Evolutionary conservation across 2,329 filamentous ascomycete species (phyloP).

Genomic region (Sporothrix pseudoabietina): DNA sequence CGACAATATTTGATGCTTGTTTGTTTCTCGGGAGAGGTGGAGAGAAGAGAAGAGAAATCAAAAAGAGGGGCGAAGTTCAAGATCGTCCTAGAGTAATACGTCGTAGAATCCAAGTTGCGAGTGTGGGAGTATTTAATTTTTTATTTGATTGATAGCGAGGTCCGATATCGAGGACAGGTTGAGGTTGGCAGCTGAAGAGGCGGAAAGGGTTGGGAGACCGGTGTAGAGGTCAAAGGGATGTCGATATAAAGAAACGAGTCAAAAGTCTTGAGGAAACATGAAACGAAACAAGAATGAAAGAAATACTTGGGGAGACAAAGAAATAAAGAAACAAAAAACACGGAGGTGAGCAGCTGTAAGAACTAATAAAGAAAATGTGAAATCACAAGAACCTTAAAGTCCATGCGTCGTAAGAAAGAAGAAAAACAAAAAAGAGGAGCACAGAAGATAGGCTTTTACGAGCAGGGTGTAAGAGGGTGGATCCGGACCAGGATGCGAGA

Average conservation of each 20-base stretch:
- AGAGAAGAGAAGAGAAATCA: neutral
- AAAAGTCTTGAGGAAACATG: neutral
- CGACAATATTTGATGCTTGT: neutral
- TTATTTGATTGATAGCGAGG: neutral
- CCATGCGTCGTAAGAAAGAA: neutral
- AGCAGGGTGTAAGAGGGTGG: constrained; percentile 10
- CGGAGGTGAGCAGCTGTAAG: neutral
- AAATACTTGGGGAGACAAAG: neutral
- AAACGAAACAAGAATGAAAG: constrained; percentile 11
- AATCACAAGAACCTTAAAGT: neutral
- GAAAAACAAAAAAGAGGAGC: neutral
- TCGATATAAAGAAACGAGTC: neutral
- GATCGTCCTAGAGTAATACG: constrained; percentile 3
- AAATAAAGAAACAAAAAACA: constrained; percentile 32
- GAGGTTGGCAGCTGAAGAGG: neutral
- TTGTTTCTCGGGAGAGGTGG: neutral
- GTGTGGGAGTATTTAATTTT: neutral
- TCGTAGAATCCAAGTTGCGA: no score
- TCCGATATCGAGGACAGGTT: neutral
- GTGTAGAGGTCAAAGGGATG: neutral
- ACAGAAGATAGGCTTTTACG: neutral
- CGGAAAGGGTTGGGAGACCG: neutral
- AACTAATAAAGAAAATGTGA: neutral
- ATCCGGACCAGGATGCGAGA: neutral
- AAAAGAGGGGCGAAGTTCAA: neutral